Base-by-base conservation (phyloP, 2,329 filamentous ascomycete species). In the Epichloe baconii region DNA sequence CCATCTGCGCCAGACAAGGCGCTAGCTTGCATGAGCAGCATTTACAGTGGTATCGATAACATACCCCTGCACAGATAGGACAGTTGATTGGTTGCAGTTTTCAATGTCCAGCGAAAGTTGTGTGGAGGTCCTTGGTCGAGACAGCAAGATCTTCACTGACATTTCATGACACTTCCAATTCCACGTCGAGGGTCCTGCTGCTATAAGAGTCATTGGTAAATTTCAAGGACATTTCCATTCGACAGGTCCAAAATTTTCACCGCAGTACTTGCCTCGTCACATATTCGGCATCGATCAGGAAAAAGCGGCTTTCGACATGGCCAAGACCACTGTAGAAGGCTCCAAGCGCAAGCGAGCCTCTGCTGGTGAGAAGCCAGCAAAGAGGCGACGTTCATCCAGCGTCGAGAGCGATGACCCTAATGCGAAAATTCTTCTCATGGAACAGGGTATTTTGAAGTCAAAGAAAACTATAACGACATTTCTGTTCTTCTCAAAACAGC, bases 401-500 rank as follows among this genome's bases (percentile, higher is more conserved):
- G 58, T 56, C 55, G 72, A 74, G 49, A 64, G 67, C 42, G 70
- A 76, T 55, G 77, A 82, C 62, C 66, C 72, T 44, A 78, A 84
- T 63, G 75, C 78, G 51, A 77, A 80, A 55, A 86, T 95, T 53
- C 69, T 91, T 42, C 70, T 80, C 50, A 77, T 96, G 50, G 90
- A 96, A 70, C 75, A 80, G 56, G 83, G 86, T 52, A 89, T 97
- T 51, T 70, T 89, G 55, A 83, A 93, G 66, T 95, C 89, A 47
- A 86, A 82, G 62, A 88, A 89, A 80, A 95, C 68, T 95, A 94
- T 75, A 95, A 95, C 73, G 88, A 95, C 63, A 91, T 97, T 61
- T 77, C 80, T 7, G 79, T 77, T 11, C 70, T 97, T 38, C 72
- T 95, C 44, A 75, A 76, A 42, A 76, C 59, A 15, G 66, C 68